Base-by-base conservation (phyloP, 495 filamentous ascomycete species). In the Hypoxylon trugodes region DNA sequence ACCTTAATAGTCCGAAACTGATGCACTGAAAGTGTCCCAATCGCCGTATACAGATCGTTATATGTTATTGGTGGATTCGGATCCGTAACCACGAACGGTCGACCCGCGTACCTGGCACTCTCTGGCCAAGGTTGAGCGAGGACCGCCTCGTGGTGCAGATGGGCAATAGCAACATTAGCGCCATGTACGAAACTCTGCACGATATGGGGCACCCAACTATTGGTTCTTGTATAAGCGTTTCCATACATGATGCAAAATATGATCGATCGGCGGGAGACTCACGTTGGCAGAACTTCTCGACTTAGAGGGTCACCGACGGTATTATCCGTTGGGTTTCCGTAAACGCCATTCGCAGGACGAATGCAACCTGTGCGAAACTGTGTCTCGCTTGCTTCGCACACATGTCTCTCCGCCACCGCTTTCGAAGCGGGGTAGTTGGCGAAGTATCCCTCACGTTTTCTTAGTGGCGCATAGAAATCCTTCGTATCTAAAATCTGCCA, bases 351-450 rank as follows among this genome's bases (percentile, higher is more conserved):
- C 5, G 82, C 77, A 2, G 84, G 84, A 6, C 84, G 74, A 53
- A 87, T 85, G 59, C 80, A 80, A 15, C 84, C 84, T 0, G 84
- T 86, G 4, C 82, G 77, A 41, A 87, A 78, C 1, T 68, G 13
- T 24, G 69, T 65, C 12, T 72, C 45, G 47, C 84, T 79, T 1
- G 80, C 79, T 3, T 50, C 71, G 26, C 82, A 82, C 0, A 87
- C 79, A 10, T 84, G 69, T 4, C 73, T 56, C 69, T 86, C 84
- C 1, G 84, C 81, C 19, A 77, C 74, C 3, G 77, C 73, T 43
- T 87, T 87, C 37, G 81, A 76, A 2, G 78, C 79, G 18, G 84
- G 78, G 45, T 87, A 86, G 65, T 86, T 86, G 33, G 81, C 78
- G 40, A 83, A 87, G 66, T 82, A 85, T 15, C 76, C 69, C n/a